These are phyloP conservation scores for Crepidotus variabilis DNA, from an alignment of 768 basidiomycete species.

Conservation along the genomic window DNA sequence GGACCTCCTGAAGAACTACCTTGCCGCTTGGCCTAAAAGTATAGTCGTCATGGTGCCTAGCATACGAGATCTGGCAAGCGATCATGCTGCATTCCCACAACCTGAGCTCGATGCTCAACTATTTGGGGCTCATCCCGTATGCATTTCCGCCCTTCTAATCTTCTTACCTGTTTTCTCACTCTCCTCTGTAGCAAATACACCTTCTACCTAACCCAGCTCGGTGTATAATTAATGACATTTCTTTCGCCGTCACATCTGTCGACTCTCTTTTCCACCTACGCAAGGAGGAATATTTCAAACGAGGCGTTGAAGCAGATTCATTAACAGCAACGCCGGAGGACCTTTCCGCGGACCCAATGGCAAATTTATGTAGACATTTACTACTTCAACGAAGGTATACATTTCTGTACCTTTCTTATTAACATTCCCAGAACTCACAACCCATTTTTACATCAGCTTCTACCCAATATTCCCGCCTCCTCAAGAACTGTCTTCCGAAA, in stretches of 20 bases:
- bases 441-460: slow-evolving; percentile 50
- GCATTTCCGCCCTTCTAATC: slow-evolving; percentile 17
- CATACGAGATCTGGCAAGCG: slow-evolving; percentile 73
- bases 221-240: slow-evolving; percentile 82
- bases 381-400: slow-evolving; percentile 82
- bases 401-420: neutral
- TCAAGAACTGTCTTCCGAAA: slow-evolving; percentile 64
- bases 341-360: slow-evolving; percentile 67
- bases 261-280: slow-evolving; percentile 89
- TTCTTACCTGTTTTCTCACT: neutral
- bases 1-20: slow-evolving; percentile 49
- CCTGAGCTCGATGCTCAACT: slow-evolving; percentile 46
- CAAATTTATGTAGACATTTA: slow-evolving; percentile 72
- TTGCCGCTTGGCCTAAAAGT: slow-evolving; percentile 62
- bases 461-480: slow-evolving; percentile 95
- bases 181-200: slow-evolving; percentile 56
- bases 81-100: slow-evolving; percentile 87
- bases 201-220: slow-evolving; percentile 83
- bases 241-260: slow-evolving; percentile 77
- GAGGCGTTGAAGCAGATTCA: slow-evolving; percentile 59
- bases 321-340: slow-evolving; percentile 38
- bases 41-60: slow-evolving; percentile 79
- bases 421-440: neutral
- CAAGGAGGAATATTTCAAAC: slow-evolving; percentile 75
- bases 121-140: slow-evolving; percentile 46